Percentiles rank a stretch among this genome's conserved stretches.
phyloP scores from a whole-genome alignment of 495 filamentous ascomycete species.

The Penicillium egyptiacum region DNA sequence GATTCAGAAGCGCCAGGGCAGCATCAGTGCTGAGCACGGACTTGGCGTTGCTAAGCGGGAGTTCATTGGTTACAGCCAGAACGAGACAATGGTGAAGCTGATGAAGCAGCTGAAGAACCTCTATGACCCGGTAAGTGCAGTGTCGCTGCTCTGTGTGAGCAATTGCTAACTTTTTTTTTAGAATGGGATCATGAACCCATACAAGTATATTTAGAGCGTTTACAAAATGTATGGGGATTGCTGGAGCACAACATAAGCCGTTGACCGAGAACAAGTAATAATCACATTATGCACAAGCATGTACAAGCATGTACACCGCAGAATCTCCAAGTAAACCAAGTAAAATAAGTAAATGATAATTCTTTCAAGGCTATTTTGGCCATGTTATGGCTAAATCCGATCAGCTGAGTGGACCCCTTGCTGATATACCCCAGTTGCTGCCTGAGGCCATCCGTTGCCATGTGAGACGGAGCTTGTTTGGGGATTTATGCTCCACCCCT shows the following conservation, averaged over 20 bases:
- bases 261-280: neutral
- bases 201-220: constrained; percentile 69
- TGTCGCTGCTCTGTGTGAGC: neutral
- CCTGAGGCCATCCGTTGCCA: constrained; percentile 40
- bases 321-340: neutral
- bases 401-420: constrained; percentile 8
- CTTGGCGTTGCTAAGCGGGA: constrained; percentile 92
- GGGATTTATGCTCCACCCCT: constrained; percentile 33
- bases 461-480: constrained; percentile 42
- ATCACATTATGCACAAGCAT: neutral
- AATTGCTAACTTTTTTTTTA: constrained; percentile 37
- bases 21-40: constrained; percentile 95
- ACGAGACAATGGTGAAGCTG: constrained; percentile 75
- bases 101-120: constrained; percentile 93
- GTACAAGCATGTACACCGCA: neutral
- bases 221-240: neutral
- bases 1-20: constrained; percentile 82
- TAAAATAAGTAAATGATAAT: constrained; percentile 1
- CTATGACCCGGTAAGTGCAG: constrained; percentile 80
- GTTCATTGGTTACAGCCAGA: constrained; percentile 89
- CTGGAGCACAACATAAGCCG: neutral
- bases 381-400: neutral
- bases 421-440: constrained; percentile 18
- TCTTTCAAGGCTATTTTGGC: neutral
- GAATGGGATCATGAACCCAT: constrained; percentile 94